These are phyloP conservation scores for Myxozyma monticola DNA, from an alignment of 805 yeast species.

Conservation along the genomic window DNA sequence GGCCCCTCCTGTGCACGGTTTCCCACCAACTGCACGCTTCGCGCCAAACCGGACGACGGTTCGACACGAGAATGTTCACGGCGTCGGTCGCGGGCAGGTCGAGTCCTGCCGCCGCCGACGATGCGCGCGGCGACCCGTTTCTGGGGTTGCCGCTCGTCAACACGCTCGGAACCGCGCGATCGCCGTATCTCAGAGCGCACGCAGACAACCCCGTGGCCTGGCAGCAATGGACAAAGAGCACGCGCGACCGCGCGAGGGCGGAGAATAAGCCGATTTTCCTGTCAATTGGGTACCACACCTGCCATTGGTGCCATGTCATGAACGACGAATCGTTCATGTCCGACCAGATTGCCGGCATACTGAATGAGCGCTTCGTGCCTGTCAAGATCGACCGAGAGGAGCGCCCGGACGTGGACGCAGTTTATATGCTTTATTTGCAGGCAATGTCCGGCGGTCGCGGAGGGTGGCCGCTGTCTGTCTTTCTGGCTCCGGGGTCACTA, in stretches of 20 bases:
- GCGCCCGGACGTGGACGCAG: constrained; percentile 44
- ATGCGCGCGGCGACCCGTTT: constrained; percentile 13
- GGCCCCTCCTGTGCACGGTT: too few species aligned
- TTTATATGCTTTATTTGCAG: constrained; percentile 43
- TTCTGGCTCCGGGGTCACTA: constrained; percentile 39
- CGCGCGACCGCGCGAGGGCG: constrained; percentile 37
- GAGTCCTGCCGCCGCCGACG: too few species aligned
- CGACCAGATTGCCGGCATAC: constrained; percentile 33
- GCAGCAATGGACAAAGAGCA: constrained; percentile 41
- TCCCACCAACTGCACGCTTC: too few species aligned
- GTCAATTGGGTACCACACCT: constrained; percentile 42
- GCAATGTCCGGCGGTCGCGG: constrained; percentile 36
- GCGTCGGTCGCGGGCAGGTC: too few species aligned
- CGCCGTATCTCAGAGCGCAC: constrained; percentile 29
- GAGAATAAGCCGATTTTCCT: constrained; percentile 41
- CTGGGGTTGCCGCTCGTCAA: constrained; percentile 28
- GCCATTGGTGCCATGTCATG: constrained; percentile 45
- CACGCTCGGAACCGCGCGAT: constrained; percentile 17
- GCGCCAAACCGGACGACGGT: too few species aligned
- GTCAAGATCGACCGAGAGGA: constrained; percentile 43
- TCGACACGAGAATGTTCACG: too few species aligned
- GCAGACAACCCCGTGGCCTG: constrained; percentile 41
- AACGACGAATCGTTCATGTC: constrained; percentile 38
- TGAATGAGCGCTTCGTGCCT: constrained; percentile 40
- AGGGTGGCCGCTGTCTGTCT: constrained; percentile 46